Conservation (phyloP, 192 early-diverging fungal genomes). For the Entomortierella beljakovae region DNA sequence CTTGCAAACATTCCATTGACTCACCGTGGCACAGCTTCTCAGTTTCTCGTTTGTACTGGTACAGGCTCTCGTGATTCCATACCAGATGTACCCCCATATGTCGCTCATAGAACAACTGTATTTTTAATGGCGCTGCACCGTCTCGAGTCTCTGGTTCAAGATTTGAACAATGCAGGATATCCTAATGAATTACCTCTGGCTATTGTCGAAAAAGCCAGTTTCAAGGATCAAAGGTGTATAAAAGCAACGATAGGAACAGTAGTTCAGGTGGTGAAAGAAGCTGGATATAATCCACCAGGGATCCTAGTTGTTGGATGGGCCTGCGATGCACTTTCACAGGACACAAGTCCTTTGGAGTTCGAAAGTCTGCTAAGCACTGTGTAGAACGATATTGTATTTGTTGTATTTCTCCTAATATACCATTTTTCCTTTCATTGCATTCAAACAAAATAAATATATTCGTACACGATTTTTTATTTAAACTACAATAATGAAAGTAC, state of each 20-base stretch:
- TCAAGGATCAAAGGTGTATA: conserved; percentile 80
- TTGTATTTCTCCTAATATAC: not conserved
- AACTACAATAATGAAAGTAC: no score
- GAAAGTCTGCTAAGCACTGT: not conserved
- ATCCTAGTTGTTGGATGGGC: conserved; percentile 81
- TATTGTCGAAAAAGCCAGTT: conserved; percentile 87
- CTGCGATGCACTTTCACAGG: conserved; percentile 33
- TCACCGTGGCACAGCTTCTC: conserved; percentile 86
- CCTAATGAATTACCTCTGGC: conserved; percentile 81
- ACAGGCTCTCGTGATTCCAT: conserved; percentile 78
- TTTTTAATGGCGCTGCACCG: conserved; percentile 88
- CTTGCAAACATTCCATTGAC: conserved; percentile 88
- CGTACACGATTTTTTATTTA: no score
- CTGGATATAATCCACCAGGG: conserved; percentile 80
- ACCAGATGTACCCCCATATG: conserved; percentile 81
- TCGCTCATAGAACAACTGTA: conserved; percentile 77
- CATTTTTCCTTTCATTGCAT: no score
- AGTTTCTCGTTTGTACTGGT: conserved; percentile 86
- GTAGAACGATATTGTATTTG: not conserved
- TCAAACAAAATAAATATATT: no score
- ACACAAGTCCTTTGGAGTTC: conserved; percentile 15
- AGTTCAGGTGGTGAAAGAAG: conserved; percentile 68
- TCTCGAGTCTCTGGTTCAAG: conserved; percentile 66
- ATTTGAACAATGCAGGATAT: conserved; percentile 68
- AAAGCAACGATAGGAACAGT: conserved; percentile 75